These are phyloP conservation scores for Flaveria linearis DNA, from an alignment of 129 eudicot genomes.

Conservation along the genomic window DNA sequence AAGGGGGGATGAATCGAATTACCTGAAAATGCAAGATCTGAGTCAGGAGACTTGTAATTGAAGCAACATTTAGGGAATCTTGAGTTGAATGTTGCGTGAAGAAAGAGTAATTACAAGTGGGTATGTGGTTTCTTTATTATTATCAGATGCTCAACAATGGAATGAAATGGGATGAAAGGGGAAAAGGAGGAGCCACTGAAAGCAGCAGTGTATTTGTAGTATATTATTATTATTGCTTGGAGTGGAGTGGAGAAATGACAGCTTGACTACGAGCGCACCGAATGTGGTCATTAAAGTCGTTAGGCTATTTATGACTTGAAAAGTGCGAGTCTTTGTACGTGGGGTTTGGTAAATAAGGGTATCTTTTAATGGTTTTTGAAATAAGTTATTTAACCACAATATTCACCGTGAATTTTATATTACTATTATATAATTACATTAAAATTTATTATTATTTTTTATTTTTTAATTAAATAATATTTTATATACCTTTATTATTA, in stretches of 20 bases:
- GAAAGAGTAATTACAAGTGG: conserved; percentile 30
- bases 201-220: not conserved
- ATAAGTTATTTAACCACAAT: not conserved
- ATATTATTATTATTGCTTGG: not conserved
- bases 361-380: not conserved
- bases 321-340: no score
- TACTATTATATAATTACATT: no score
- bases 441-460: no score
- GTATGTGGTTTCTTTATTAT: conserved; percentile 26
- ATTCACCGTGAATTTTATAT: no score
- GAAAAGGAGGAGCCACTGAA: conserved; percentile 8
- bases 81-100: conserved; percentile 25
- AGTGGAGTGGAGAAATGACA: conserved; percentile 16
- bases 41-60: conserved; percentile 32
- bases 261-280: conserved; percentile 25
- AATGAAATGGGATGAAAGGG: conserved; percentile 21
- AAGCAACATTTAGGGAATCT: conserved; percentile 34
- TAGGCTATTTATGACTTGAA: not conserved
- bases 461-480: no score
- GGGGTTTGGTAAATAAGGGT: no score
- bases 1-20: not conserved
- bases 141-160: conserved; percentile 5
- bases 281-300: conserved; percentile 16
- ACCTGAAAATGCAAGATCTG: conserved; percentile 39
- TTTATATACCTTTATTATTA: no score